Base-by-base conservation (phyloP, 371 early-diverging fungal genomes). In the Coemansia sp. region DNA sequence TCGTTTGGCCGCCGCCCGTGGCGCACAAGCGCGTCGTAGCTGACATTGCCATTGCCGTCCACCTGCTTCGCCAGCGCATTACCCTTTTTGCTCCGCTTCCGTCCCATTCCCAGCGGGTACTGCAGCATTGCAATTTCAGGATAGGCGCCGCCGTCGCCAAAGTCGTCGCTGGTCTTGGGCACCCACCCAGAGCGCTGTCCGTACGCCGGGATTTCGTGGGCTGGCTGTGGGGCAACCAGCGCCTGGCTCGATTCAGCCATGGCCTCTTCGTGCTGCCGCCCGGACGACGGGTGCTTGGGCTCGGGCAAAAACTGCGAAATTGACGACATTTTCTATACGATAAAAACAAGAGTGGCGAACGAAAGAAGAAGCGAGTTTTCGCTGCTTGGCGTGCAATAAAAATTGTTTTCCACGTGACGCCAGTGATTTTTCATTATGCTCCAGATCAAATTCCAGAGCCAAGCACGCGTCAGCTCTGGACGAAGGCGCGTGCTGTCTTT, bases 121-220 rank as follows among this genome's bases (percentile, higher is more conserved):
- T 97, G 98, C 6, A 88, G 87, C 48, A 90, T 79, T 60, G 88
- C 88, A 59, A 95, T 88, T 78, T 97, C 98, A 16, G 98, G 98
- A 68, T 87, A 97, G 0, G 98, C 95, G 36, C 98, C 98, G 38
- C 98, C 98, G 77, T 95, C 94, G 55, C 94, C 95, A 80, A 89
- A 97, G 77, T 97, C 97, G 68, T 90, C 85, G 10, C 80, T 78
- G n/a, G 83, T 83, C 59, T 87, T 84, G 58, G 96, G 96, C 58
- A 85, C 82, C 77, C 86, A 96, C 31, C 85, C 90, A 58, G 77
- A 42, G 60, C 96, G 89, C 54, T 87, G 76, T 12, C 95, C 93
- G 66, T 94, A 92, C 16, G 90, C 87, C n/a, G 96, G 94, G 41
- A 74, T 61, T 10, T 33, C 31, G 0, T 53, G 43, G 5, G 36